Percentiles rank a stretch among this genome's conserved stretches.
These are phyloP conservation scores for Globisporangium mamillatum DNA, from an alignment of 352 stramenopile genomes.

Conservation along the genomic window DNA sequence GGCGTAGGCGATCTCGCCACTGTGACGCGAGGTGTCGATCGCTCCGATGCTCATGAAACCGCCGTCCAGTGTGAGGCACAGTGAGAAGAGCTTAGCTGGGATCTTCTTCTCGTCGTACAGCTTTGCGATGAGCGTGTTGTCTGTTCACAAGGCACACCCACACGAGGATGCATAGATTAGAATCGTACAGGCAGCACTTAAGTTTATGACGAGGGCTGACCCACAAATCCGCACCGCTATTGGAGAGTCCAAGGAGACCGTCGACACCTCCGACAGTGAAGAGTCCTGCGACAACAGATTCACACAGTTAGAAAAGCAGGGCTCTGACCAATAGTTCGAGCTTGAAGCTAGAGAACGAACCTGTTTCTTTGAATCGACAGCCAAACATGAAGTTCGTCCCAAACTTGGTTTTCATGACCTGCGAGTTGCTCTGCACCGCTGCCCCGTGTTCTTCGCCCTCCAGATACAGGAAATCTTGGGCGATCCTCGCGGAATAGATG, in stretches of 20 bases:
- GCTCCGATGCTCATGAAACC: conserved; percentile 36
- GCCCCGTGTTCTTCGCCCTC: conserved; percentile 42
- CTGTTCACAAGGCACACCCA: conserved; percentile 11
- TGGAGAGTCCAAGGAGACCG: conserved; percentile 78
- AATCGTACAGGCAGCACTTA: neutral
- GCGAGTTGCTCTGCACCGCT: conserved; percentile 7
- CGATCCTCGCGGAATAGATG: conserved; percentile 68
- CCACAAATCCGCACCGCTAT: conserved; percentile 28
- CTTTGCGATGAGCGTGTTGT: conserved; percentile 70
- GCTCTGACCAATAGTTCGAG: neutral
- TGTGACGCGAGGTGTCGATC: conserved; percentile 28
- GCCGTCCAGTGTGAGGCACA: conserved; percentile 40
- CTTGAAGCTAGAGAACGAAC: conserved; percentile 10
- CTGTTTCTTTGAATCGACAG: conserved; percentile 68
- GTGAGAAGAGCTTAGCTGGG: conserved; percentile 48
- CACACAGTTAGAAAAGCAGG: too few relatives aligned
- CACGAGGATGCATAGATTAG: neutral
- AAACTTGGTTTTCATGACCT: conserved; percentile 26
- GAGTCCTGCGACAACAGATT: conserved; percentile 20
- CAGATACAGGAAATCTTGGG: conserved; percentile 75
- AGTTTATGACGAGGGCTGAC: neutral
- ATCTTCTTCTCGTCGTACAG: conserved; percentile 78
- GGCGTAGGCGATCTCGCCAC: conserved; percentile 24
- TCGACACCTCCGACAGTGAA: conserved; percentile 70
- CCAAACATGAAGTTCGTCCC: conserved; percentile 77